phyloP scores from a whole-genome alignment of 345 rosid genomes.

The Brassica incana region DNA sequence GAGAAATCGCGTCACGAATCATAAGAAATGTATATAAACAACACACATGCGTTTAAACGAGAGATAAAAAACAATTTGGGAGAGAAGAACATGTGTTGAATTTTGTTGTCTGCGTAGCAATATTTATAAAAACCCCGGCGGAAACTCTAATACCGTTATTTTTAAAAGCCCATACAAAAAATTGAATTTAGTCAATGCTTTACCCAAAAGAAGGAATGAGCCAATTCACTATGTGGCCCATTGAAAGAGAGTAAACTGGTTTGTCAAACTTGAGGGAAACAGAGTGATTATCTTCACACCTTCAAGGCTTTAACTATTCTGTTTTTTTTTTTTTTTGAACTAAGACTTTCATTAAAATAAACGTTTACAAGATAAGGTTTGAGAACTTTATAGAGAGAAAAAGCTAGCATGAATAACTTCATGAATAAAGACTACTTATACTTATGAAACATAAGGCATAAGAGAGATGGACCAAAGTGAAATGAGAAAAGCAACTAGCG shows the following conservation, averaged over 20 bases:
- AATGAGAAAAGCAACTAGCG: no score
- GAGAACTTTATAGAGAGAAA: no score
- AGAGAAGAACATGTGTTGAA: background rate
- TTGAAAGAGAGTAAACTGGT: background rate
- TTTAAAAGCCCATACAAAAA: background rate
- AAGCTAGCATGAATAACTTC: no score
- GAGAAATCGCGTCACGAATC: conserved; percentile 28
- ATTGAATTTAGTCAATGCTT: background rate
- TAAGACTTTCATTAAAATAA: no score
- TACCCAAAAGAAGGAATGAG: background rate
- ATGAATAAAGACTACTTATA: no score
- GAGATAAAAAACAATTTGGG: no score
- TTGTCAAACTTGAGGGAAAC: background rate
- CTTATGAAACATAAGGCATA: no score
- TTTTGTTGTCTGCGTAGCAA: background rate
- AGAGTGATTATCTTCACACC: conserved; percentile 43
- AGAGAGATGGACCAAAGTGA: no score
- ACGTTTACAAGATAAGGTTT: no score
- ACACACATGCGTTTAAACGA: no score
- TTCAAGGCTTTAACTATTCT: conserved; percentile 50
- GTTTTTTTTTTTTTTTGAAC: no score
- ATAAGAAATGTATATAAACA: background rate
- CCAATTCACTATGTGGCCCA: background rate
- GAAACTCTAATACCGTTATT: background rate
- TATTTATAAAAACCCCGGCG: background rate